A percentile compares a stretch with the other conserved stretches of the same genome.
Conservation (phyloP, 345 rosid genomes). For the sweet orange (Citrus sinensis) region DVS_A1.0 CM039161.1:5011001-5011500, state of each 20-base stretch:
- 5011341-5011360: not conserved
- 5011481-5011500: not conserved
- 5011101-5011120: not conserved
- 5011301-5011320: not conserved
- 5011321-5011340: not conserved
- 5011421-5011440: not conserved
- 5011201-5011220: not conserved
- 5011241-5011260: constrained; percentile 5
- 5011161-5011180: constrained; percentile 26
- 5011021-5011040: not conserved
- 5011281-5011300: not conserved
- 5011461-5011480: not conserved
- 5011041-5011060: not conserved
- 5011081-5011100: not conserved
- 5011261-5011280: not conserved
- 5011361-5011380: not conserved
- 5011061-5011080: constrained; percentile 11
- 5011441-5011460: not conserved
- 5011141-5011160: not conserved
- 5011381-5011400: not conserved
- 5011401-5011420: not conserved
- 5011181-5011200: constrained; percentile 27
- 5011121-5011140: not conserved
- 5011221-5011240: constrained; percentile 6
- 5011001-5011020: constrained; percentile 10